Conservation (phyloP, 345 rosid genomes). For the Eucalyptus shirleyi region DNA sequence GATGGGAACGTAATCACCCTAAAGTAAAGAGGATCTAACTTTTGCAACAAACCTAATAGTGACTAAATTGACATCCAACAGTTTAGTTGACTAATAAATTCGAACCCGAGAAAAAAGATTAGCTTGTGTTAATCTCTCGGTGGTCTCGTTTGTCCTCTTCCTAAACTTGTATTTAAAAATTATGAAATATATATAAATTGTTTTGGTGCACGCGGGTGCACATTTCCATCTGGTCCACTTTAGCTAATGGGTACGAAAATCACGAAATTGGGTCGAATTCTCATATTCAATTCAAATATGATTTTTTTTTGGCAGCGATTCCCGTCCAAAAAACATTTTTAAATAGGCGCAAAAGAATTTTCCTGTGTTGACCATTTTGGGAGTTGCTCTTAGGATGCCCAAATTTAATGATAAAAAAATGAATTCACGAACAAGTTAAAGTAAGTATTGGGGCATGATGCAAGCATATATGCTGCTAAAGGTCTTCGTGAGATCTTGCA, state of each 20-base stretch:
- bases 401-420: conserved; percentile 53
- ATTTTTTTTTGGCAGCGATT: neutral
- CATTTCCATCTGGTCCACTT: too few species aligned
- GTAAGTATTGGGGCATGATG: conserved; percentile 53
- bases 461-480: conserved; percentile 68
- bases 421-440: conserved; percentile 22
- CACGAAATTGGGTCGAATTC: neutral
- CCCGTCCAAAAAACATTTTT: neutral
- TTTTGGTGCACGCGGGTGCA: too few species aligned
- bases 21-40: conserved; percentile 12
- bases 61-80: neutral
- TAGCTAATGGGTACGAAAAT: too few species aligned
- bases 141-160: conserved; percentile 21
- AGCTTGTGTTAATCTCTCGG: conserved; percentile 14
- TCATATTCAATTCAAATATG: conserved; percentile 42
- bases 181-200: too few species aligned
- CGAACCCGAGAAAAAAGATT: neutral
- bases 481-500: conserved; percentile 84
- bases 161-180: too few species aligned
- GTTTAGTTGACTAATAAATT: neutral
- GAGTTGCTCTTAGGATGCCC: conserved; percentile 21
- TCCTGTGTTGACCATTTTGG: conserved; percentile 52
- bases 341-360: neutral
- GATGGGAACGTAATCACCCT: conserved; percentile 24
- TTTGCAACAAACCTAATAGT: conserved; percentile 12